Evolutionary conservation across 1,139 yeast species (phyloP).

Genomic region (Lizanozyma gosingica): DNA sequence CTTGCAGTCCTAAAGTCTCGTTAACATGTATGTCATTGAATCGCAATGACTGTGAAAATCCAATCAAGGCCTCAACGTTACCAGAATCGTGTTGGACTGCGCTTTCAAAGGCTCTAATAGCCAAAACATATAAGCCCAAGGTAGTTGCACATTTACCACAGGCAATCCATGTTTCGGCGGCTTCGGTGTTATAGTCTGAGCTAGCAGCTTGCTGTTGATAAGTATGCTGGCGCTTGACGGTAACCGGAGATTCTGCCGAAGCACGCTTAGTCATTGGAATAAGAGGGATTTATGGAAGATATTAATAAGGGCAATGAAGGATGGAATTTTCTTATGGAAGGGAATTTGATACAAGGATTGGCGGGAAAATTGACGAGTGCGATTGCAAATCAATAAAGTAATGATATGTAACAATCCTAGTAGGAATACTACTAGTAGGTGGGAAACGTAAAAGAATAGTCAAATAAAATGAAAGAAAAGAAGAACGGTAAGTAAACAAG

Average conservation of each 20-base stretch:
- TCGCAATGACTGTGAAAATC: slow-evolving; percentile 32
- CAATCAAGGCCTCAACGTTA: slow-evolving; percentile 31
- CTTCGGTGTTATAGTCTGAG: slow-evolving; percentile 13
- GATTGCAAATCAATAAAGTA: too few species aligned
- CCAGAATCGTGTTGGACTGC: slow-evolving; percentile 39
- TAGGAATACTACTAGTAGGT: too few species aligned
- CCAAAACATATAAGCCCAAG: slow-evolving; percentile 30
- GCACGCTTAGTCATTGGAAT: background rate
- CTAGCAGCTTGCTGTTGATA: slow-evolving; percentile 1
- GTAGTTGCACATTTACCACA: slow-evolving; percentile 44
- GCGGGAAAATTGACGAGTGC: too few species aligned
- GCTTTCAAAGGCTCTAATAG: slow-evolving; percentile 37
- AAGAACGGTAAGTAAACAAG: too few species aligned
- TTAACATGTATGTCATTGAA: slow-evolving; percentile 25
- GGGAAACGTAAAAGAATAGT: too few species aligned
- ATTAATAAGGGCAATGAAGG: too few species aligned
- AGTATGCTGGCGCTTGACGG: slow-evolving; percentile 5
- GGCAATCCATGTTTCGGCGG: slow-evolving; percentile 39
- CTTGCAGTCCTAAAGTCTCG: slow-evolving; percentile 33
- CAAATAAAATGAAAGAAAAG: too few species aligned
- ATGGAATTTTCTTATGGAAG: too few species aligned
- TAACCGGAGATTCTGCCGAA: background rate
- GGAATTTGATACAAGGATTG: too few species aligned
- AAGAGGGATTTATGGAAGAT: too few species aligned
- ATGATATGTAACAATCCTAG: too few species aligned